These are phyloP conservation scores for Ajuga chamaepitys DNA, from an alignment of 257 asterid species.

Conservation along the genomic window DNA sequence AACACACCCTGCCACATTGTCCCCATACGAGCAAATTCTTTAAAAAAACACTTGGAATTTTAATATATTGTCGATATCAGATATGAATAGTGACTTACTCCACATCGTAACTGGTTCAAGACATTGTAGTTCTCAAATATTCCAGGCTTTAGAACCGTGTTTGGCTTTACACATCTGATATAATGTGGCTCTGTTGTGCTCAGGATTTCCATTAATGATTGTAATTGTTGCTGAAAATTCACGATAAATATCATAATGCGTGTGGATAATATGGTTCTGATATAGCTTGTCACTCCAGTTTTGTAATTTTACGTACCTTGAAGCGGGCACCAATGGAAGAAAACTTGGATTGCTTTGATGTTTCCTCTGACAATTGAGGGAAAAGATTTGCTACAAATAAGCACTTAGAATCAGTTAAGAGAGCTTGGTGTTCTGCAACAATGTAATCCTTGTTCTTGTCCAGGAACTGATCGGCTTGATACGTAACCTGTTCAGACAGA, in stretches of 20 bases:
- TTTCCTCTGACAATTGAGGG: conserved; percentile 69
- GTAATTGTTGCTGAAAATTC: conserved; percentile 80
- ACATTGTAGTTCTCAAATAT: conserved; percentile 86
- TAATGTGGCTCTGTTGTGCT: conserved; percentile 95
- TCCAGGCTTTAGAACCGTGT: conserved; percentile 81
- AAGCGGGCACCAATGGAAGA: conserved; percentile 94
- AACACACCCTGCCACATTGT: conserved; percentile 71
- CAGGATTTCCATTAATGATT: conserved; percentile 85
- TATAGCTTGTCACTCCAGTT: not conserved
- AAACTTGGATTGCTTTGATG: conserved; percentile 85
- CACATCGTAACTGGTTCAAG: conserved; percentile 85
- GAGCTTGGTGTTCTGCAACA: conserved; percentile 91
- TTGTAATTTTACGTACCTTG: conserved; percentile 46
- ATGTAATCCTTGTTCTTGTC: conserved; percentile 97
- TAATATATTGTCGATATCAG: not conserved
- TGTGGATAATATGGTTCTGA: conserved; percentile 13
- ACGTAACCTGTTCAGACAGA: conserved; percentile 60
- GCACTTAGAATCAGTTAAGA: conserved; percentile 67
- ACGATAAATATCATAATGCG: conserved; percentile 6
- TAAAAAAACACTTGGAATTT: conserved; percentile 12
- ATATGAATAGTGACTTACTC: conserved; percentile 48
- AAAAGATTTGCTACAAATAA: conserved; percentile 68
- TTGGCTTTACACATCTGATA: conserved; percentile 96
- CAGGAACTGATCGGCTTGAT: conserved; percentile 87
- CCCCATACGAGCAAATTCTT: conserved; percentile 15